Evolutionary conservation across 176 grass and related monocot species (phyloP).

Genomic region (Guadua angustifolia): DNA sequence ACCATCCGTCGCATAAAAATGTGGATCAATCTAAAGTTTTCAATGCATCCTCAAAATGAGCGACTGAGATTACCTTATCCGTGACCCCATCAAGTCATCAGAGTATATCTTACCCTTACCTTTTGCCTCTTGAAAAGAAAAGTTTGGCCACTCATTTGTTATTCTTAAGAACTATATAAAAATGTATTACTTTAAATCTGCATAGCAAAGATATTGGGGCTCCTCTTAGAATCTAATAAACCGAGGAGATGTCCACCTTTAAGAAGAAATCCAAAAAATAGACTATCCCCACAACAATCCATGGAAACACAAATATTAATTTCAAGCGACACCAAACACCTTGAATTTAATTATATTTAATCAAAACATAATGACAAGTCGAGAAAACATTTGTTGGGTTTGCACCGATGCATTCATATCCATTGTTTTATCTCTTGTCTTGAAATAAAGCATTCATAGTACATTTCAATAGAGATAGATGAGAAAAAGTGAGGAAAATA

Average conservation of each 20-base stretch:
- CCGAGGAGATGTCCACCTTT: conserved; percentile 10
- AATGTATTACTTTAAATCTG: conserved; percentile 52
- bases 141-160: conserved; percentile 61
- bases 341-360: conserved; percentile 15
- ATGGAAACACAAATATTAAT: conserved; percentile 4
- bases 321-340: neutral
- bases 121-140: conserved; percentile 99
- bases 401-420: conserved; percentile 14
- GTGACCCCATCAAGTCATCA: conserved; percentile 43
- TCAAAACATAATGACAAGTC: neutral
- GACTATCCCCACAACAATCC: conserved; percentile 9
- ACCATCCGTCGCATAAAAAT: conserved; percentile 2
- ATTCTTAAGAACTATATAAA: conserved; percentile 50
- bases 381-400: neutral
- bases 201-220: too few relatives aligned
- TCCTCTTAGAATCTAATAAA: conserved; percentile 36
- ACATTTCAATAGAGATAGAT: neutral
- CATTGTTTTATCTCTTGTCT: neutral
- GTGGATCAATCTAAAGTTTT: conserved; percentile 18
- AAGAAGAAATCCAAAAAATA: conserved; percentile 32
- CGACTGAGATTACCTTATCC: conserved; percentile 34
- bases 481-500: neutral
- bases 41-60: conserved; percentile 7
- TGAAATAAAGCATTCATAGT: neutral
- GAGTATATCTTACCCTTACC: conserved; percentile 66